Base-by-base conservation (phyloP, 1,284 basidiomycete genomes). In the Coniferiporia sulphurascens region DNA sequence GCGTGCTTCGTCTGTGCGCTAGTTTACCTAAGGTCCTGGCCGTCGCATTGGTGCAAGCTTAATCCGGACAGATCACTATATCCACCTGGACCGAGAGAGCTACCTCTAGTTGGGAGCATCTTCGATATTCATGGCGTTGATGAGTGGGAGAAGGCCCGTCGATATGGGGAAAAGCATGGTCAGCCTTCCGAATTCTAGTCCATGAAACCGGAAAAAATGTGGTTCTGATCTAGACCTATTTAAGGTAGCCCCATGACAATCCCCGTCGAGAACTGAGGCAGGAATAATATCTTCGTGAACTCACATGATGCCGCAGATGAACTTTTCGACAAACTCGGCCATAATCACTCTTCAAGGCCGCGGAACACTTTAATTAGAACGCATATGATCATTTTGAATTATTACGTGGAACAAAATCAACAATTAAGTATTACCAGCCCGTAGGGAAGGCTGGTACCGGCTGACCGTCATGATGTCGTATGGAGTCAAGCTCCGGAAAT, bases 261-360 rank as follows among this genome's bases (percentile, higher is more conserved):
- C 15, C 15, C 9, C 38, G 38, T 41, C 38, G 15, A 41, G 38
- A 41, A 41, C 15, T 41, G 3, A 8, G 38, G 27, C 38, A 41
- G 38, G 38, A 10, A 10, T 2, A 4, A 41, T 8, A 41, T 69
- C 8, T 54, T 70, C 34, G 35, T 70, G 15, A 70, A 67, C 41
- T 65, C 66, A 12, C 60, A 61, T 32, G 56, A 65, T 19, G 60
- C 57, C 19, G 63, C 66, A 19, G 51, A 55, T 22, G 68, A 68
- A 15, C 51, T 70, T 3, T 53, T 70, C 45, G 66, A 66, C 22
- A 65, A 65, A 52, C 60, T 64, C 27, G 60, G 63, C 13, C 27
- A 60, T 9, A 55, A 64, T 9, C 68, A 66, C 46, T 56, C 54
- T 9, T 46, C 43, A n/a, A 46, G 54, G 48, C 54, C 54, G 17